Base-by-base conservation (phyloP, 306 rosid genomes). In the Cucumis hystrix region DNA sequence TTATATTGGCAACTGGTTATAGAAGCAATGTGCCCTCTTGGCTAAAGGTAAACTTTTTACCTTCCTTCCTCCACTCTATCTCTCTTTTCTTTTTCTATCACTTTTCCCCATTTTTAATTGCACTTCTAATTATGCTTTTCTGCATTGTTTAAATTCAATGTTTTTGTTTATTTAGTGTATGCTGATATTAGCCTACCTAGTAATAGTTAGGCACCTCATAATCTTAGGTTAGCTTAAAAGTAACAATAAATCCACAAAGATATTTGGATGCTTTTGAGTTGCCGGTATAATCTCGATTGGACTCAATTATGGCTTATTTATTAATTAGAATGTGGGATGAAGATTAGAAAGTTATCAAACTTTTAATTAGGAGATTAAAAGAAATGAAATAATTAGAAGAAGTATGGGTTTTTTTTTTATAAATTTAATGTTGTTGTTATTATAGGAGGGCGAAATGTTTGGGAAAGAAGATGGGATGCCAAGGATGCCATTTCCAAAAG, bases 11-110 rank as follows among this genome's bases (percentile, higher is more conserved):
- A 75, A 96, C 99, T 13, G 99, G 99, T 62, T 96, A 96, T 85
- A 96, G 87, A 92, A 96, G 99, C 84, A 96, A 92, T 81, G 99
- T 96, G 8, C 99, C 97, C 80, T 80, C 83, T 80, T 96, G 99
- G 99, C 98, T 96, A 69, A 89, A 91, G 99, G 99, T 92, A 83
- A 57, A 59, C 49, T 61, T 30, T 61, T 51, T 40, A 63, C 69
- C 68, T 52, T 37, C 72, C 47, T 52, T 59, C 9, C 28, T 13
- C 51, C 18, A 7, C 21, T 20, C 41, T n/a, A 28, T 28, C 30
- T 23, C 23, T 13, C 55, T 56, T 41, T 54, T 62, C 25, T 41
- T 15, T 41, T 37, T 21, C 2, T 2, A 16, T 15, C n/a, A 14
- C 8, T 52, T 52, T 52, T 52, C n/a, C 8, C 57, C 2, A 52